Conservation (phyloP, 75 land plant genomes). For the Pinus albicaulis region DNA sequence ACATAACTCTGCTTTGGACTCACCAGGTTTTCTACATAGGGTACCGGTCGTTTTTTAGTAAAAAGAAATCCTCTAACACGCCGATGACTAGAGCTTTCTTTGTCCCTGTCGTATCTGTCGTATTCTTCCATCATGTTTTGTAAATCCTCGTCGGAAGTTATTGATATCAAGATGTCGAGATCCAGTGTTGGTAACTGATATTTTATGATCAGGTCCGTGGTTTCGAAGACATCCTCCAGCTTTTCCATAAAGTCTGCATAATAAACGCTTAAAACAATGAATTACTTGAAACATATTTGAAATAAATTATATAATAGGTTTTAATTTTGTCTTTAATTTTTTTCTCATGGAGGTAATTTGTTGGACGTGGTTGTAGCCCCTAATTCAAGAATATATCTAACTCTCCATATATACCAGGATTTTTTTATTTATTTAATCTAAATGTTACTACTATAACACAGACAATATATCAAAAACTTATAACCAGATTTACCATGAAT, state of each 20-base stretch:
- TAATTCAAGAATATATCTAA: no score
- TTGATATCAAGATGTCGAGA: slow-evolving; percentile 72
- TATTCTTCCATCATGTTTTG: slow-evolving; percentile 75
- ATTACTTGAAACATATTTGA: no score
- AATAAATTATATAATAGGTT: no score
- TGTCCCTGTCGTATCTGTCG: slow-evolving; percentile 35
- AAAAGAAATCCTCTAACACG: slow-evolving; percentile 70
- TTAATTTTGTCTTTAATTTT: no score
- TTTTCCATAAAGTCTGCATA: slow-evolving; percentile 56
- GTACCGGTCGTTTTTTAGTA: background rate
- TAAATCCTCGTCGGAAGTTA: slow-evolving; percentile 73
- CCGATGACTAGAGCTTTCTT: slow-evolving; percentile 16
- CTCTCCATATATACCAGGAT: no score
- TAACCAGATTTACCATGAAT: no score
- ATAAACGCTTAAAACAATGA: no score
- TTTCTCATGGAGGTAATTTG: no score
- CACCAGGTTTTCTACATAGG: slow-evolving; percentile 10
- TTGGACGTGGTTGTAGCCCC: no score
- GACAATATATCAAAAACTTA: no score
- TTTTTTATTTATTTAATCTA: no score
- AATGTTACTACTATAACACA: no score
- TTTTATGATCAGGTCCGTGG: slow-evolving; percentile 41
- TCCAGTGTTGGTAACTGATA: slow-evolving; percentile 78
- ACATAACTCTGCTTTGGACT: slow-evolving; percentile 4
- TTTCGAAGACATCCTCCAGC: slow-evolving; percentile 34